These are phyloP conservation scores for Aciculoconidium aculeatum DNA, from an alignment of 805 yeast genomes.

Conservation along the genomic window DNA sequence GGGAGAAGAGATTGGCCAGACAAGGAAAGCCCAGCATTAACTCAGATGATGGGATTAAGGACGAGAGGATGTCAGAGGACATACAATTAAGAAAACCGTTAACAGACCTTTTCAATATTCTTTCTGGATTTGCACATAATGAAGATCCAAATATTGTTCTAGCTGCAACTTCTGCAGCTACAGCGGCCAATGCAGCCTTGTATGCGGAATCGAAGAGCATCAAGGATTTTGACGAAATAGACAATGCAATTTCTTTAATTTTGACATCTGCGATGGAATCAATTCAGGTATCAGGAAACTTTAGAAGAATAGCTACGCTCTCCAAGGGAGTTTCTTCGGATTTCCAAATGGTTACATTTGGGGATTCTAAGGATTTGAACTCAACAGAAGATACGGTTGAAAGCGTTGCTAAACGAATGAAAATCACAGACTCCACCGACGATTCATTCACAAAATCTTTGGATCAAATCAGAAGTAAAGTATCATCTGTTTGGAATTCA, in stretches of 20 bases:
- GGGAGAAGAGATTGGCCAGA: slow-evolving; percentile 45
- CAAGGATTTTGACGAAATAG: slow-evolving; percentile 17
- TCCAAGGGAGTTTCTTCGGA: slow-evolving; percentile 18
- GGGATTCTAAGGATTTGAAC: background rate
- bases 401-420: slow-evolving; percentile 7
- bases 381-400: slow-evolving; percentile 1
- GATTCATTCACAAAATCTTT: slow-evolving; percentile 10
- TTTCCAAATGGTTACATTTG: slow-evolving; percentile 1
- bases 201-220: slow-evolving; percentile 21
- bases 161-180: slow-evolving; percentile 31
- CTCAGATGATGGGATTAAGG: slow-evolving; percentile 10
- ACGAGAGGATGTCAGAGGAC: slow-evolving; percentile 18
- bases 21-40: slow-evolving; percentile 10
- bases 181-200: slow-evolving; percentile 33
- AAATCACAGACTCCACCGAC: slow-evolving; percentile 2
- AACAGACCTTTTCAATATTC: slow-evolving; percentile 31
- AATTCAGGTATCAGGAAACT: slow-evolving; percentile 15
- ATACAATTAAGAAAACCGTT: slow-evolving; percentile 19
- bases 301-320: slow-evolving; percentile 18
- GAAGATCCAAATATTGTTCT: slow-evolving; percentile 30
- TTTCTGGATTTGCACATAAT: slow-evolving; percentile 25
- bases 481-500: slow-evolving; percentile 9
- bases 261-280: slow-evolving; percentile 19
- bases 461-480: slow-evolving; percentile 10
- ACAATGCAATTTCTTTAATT: slow-evolving; percentile 18